Conservation (phyloP, 495 filamentous ascomycete genomes). For the Aspergillus nidulans region DNA sequence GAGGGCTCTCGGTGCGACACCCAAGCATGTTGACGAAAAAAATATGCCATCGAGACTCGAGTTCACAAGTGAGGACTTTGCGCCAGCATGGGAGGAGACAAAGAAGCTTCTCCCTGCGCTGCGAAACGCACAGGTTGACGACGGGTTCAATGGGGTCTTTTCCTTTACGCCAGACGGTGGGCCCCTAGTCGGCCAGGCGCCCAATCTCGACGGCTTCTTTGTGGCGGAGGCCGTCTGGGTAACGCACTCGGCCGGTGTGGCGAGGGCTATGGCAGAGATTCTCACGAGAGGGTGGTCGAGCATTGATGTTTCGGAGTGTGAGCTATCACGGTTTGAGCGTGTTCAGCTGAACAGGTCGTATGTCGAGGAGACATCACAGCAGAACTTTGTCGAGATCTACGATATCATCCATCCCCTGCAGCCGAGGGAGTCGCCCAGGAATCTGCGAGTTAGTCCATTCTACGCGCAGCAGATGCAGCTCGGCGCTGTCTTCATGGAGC, state of each 20-base stretch:
- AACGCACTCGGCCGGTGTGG: constrained; percentile 51
- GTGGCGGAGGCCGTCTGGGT: constrained; percentile 55
- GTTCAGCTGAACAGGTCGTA: constrained; percentile 41
- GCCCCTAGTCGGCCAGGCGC: constrained; percentile 43
- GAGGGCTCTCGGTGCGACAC: constrained; percentile 35
- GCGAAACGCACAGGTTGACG: constrained; percentile 35
- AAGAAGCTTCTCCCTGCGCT: constrained; percentile 41
- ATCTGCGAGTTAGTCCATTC: constrained; percentile 45
- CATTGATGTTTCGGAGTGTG: constrained; percentile 45
- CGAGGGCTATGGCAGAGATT: constrained; percentile 44
- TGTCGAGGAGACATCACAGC: constrained; percentile 42
- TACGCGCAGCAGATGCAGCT: constrained; percentile 40
- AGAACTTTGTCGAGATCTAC: constrained; percentile 51
- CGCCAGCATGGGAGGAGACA: constrained; percentile 44
- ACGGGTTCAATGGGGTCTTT: constrained; percentile 52
- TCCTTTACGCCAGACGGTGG: constrained; percentile 52
- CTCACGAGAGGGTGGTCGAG: constrained; percentile 42
- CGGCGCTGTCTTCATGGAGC: constrained; percentile 46
- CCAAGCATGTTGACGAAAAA: constrained; percentile 42
- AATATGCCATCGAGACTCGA: constrained; percentile 50
- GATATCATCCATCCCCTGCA: constrained; percentile 49
- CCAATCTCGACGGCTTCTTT: constrained; percentile 46
- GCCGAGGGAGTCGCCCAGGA: constrained; percentile 42
- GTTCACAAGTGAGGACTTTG: constrained; percentile 47
- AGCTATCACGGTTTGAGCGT: constrained; percentile 48